Conservation (phyloP, 75 land plant species). For the Pinus taeda region DNA sequence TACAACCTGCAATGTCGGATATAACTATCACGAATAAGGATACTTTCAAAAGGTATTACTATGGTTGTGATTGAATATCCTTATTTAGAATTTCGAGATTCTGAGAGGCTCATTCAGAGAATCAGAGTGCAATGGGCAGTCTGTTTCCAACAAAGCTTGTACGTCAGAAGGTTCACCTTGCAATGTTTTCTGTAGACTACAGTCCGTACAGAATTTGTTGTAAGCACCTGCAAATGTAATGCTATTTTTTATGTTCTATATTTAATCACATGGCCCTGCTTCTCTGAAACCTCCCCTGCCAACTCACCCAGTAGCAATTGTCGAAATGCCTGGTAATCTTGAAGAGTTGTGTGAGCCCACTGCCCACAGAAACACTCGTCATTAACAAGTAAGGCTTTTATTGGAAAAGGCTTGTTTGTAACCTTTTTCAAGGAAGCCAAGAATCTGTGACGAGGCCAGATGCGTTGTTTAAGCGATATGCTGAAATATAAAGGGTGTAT, state of each 20-base stretch:
- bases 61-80: neutral
- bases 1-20: neutral
- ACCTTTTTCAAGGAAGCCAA: conserved; percentile 67
- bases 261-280: conserved; percentile 4
- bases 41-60: neutral
- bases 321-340: conserved; percentile 70
- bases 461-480: conserved; percentile 82
- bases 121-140: neutral
- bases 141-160: neutral
- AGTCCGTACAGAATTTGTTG: neutral
- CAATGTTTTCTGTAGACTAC: conserved; percentile 1
- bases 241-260: neutral
- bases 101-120: neutral
- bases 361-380: conserved; percentile 72
- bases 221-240: neutral
- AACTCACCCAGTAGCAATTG: conserved; percentile 44
- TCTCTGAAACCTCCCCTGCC: conserved; percentile 32
- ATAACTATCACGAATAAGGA: neutral
- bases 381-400: conserved; percentile 63
- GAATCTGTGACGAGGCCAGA: conserved; percentile 79
- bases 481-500: conserved; percentile 82
- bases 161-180: conserved; percentile 4
- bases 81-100: neutral
- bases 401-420: conserved; percentile 77
- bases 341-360: conserved; percentile 76